Evolutionary conservation across 208 protist genomes (phyloP), one percentile per base, ranked within the genome.

Genomic region (Trypanosoma congolense): DNA sequence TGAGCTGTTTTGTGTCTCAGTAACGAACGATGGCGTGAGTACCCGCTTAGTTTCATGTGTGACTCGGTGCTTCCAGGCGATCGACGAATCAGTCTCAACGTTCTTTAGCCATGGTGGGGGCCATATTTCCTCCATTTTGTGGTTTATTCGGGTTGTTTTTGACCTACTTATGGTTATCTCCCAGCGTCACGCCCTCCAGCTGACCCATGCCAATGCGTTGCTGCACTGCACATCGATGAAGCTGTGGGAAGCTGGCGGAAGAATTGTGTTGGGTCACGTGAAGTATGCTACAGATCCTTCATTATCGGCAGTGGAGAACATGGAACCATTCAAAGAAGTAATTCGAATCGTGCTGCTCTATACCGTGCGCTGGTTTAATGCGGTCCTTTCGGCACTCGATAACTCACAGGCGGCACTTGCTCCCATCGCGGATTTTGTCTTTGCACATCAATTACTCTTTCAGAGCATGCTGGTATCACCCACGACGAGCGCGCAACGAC

Each of bases 261-360:
- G 85, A 33, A 65, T 87, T 46, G 55, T 81, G 19, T 46, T 88
- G 14, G 80, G 77, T 24, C 75, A 83, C 57, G 59, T 47, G 2
- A 65, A 69, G 18, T 31, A 62, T 21, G 31, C 49, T 19, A 29
- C 50, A 25, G 56, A 48, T 28, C 14, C 48, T 30, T 47, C 57
- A 10, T 29, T 52, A 19, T 64, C 53, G 49, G n/a, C 55, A 4
- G 53, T 48, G 24, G 54, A 68, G 22, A 48, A 65, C 22, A 66
- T 73, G 36, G 83, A 82, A 42, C 69, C 75, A 49, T 79, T 85
- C 58, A 79, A 73, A 52, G 73, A 85, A 43, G 70, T 87, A 28
- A 66, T 91, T 41, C 72, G 70, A 42, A 75, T 35, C 28, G 46
- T 91, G 16, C 55, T 91, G 26, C 61, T 91, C 10, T 68, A 57